Evolutionary conservation across 2,329 filamentous ascomycete species (phyloP).

Genomic region (Phoma herbarum): DNA sequence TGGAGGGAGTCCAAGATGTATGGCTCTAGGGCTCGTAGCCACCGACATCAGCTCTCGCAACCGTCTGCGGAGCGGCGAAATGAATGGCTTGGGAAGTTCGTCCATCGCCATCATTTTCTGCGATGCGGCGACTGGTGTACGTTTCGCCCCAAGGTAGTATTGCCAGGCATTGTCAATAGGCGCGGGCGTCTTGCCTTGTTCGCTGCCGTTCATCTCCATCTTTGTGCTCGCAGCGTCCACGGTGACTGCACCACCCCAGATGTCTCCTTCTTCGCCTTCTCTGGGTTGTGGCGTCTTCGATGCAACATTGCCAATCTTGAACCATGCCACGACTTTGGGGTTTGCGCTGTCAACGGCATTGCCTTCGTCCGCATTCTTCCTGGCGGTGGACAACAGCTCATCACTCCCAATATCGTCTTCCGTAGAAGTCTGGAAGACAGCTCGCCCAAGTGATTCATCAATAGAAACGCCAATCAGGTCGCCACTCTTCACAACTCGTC

Average conservation of each 20-base stretch:
- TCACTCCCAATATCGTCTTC: constrained; percentile 72
- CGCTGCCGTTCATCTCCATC: constrained; percentile 90
- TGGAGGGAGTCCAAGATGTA: constrained; percentile 86
- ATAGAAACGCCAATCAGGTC: constrained; percentile 90
- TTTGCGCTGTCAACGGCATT: constrained; percentile 24
- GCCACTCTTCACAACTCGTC: constrained; percentile 82
- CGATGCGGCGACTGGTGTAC: constrained; percentile 66
- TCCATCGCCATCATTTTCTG: constrained; percentile 62
- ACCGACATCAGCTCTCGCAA: constrained; percentile 86
- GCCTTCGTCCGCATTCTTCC: constrained; percentile 45
- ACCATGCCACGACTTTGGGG: constrained; percentile 77
- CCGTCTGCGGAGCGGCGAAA: constrained; percentile 64
- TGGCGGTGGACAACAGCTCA: constrained; percentile 61
- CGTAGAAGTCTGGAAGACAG: constrained; percentile 76
- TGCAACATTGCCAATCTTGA: constrained; percentile 77
- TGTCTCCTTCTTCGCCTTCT: constrained; percentile 69
- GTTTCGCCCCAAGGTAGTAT: constrained; percentile 84
- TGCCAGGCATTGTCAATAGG: constrained; percentile 82
- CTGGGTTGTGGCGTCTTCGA: constrained; percentile 58
- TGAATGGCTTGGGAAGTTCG: constrained; percentile 54
- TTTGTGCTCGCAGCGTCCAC: constrained; percentile 88
- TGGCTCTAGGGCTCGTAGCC: constrained; percentile 85
- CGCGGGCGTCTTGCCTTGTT: constrained; percentile 80
- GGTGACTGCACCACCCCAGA: constrained; percentile 86
- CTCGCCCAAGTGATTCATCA: constrained; percentile 83